Base-by-base conservation (phyloP, 768 basidiomycete species). In the Hemileccinum impolitum region DNA sequence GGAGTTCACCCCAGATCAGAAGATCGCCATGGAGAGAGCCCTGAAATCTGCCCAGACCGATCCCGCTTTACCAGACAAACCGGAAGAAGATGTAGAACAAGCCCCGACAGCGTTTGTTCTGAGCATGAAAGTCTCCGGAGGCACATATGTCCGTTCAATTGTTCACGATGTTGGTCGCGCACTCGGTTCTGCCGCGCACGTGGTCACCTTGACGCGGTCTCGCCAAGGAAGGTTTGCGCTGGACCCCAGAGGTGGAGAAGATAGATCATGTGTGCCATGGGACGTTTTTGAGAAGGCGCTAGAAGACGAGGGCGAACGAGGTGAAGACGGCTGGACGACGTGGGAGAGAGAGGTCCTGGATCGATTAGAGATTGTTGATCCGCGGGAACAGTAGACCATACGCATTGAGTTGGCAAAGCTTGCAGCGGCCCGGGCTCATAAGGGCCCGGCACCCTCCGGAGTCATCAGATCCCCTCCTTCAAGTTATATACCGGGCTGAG, bases 91-190 rank as follows among this genome's bases (percentile, higher is more conserved):
- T 10, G 60, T 62, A 25, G 71, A 76, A 45, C 59, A 60, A 34
- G 60, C 67, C 4, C 90, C 94, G 1, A 78, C 85, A 1, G 86
- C 86, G 18, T 96, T 98, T 66, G 84, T 86, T 9, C 73, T 99
- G 54, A 80, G 79, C 47, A 95, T 99, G 94, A 87, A 77, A 53
- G 96, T 98, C 6, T 94, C 94, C 9, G 89, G 90, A 23, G 96
- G 96, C 35, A 98, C 96, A 13, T 99, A 99, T 61, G 94, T 99
- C 46, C 86, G 96, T 43, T 94, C 89, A 1, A 87, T 99, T 56
- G 87, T 94, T 37, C 93, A 98, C 65, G 96, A 99, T 65, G 76
- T 99, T 8, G 92, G 87, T 14, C 82, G 82, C 53, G 79, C 84
- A 2, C 64, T 99, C 17, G 90, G 85, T 2, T 90, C 88, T 21